These are phyloP conservation scores for Aspergillus campestris DNA, from an alignment of 495 filamentous ascomycete genomes.

Conservation along the genomic window DNA sequence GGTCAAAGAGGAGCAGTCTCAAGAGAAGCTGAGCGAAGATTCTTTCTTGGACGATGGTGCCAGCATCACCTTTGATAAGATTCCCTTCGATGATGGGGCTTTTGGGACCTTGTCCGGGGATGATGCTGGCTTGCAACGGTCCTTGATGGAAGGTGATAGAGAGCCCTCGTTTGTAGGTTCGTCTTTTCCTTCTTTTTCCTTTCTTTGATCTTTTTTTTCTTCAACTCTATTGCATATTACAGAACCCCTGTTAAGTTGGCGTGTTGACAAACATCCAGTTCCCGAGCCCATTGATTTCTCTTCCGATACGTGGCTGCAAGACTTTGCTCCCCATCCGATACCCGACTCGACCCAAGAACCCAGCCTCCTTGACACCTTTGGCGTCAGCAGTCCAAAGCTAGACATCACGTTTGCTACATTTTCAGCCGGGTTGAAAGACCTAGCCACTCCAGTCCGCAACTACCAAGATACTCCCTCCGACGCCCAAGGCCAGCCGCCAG, in stretches of 20 bases:
- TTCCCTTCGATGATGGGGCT: neutral
- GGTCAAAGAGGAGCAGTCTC: constrained; percentile 1
- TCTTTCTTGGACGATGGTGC: neutral
- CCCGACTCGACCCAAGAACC: constrained; percentile 7
- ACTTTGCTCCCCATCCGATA: constrained; percentile 17
- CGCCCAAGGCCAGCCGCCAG: neutral
- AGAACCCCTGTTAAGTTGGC: neutral
- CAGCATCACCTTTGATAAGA: neutral
- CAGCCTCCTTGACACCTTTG: constrained; percentile 9
- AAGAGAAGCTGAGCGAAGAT: neutral
- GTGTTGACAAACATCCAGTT: constrained; percentile 1
- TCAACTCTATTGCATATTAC: no score
- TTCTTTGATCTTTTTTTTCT: neutral
- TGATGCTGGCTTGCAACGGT: constrained; percentile 1
- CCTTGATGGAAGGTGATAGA: constrained; percentile 8
- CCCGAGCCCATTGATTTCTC: constrained; percentile 17
- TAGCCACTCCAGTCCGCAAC: neutral
- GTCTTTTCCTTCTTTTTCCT: neutral
- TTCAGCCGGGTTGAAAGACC: neutral
- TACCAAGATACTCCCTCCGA: constrained; percentile 1
- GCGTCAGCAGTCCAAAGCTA: constrained; percentile 1
- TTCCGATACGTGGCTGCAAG: constrained; percentile 25
- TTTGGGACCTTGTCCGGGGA: constrained; percentile 5
- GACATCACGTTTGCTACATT: neutral
- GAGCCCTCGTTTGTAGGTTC: constrained; percentile 4